phyloP scores from a whole-genome alignment of 148 eudicot species.

The Camellia sinensis region DNA sequence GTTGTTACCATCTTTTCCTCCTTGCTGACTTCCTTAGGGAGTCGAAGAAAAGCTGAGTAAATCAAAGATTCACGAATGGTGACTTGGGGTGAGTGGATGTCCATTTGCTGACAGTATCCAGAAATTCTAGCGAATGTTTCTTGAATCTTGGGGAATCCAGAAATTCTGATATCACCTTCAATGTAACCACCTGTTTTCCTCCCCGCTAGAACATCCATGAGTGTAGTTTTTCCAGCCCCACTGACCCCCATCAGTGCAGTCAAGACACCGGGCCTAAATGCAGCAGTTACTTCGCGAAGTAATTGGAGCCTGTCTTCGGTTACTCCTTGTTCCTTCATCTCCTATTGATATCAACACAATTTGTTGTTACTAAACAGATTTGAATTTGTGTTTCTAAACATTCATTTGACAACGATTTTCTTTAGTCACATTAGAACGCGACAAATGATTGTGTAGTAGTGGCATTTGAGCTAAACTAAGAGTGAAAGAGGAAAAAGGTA shows the following conservation, averaged over 20 bases:
- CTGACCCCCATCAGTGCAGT: slow-evolving; percentile 54
- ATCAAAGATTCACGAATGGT: slow-evolving; percentile 44
- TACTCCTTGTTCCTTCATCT: slow-evolving; percentile 47
- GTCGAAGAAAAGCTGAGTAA: slow-evolving; percentile 46
- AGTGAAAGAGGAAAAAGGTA: too few relatives aligned
- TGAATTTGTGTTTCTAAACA: too few relatives aligned
- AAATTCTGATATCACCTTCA: slow-evolving; percentile 46
- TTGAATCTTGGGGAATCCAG: slow-evolving; percentile 45
- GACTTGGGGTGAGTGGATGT: slow-evolving; percentile 52
- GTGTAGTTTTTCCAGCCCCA: slow-evolving; percentile 53
- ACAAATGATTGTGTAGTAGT: too few relatives aligned
- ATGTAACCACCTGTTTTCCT: slow-evolving; percentile 49
- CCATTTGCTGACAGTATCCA: slow-evolving; percentile 49
- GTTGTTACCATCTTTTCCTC: slow-evolving; percentile 44
- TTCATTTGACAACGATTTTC: too few relatives aligned
- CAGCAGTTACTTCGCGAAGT: slow-evolving; percentile 40
- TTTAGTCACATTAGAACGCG: too few relatives aligned
- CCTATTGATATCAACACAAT: too few relatives aligned
- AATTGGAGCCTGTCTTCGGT: slow-evolving; percentile 36
- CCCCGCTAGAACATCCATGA: slow-evolving; percentile 50
- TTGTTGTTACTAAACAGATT: too few relatives aligned
- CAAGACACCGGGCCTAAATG: slow-evolving; percentile 47
- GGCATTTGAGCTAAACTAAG: too few relatives aligned
- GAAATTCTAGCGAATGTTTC: slow-evolving; percentile 45
- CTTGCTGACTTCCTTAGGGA: slow-evolving; percentile 35